Base-by-base conservation (phyloP, 768 basidiomycete genomes). In the Hortiboletus campestris region DNA sequence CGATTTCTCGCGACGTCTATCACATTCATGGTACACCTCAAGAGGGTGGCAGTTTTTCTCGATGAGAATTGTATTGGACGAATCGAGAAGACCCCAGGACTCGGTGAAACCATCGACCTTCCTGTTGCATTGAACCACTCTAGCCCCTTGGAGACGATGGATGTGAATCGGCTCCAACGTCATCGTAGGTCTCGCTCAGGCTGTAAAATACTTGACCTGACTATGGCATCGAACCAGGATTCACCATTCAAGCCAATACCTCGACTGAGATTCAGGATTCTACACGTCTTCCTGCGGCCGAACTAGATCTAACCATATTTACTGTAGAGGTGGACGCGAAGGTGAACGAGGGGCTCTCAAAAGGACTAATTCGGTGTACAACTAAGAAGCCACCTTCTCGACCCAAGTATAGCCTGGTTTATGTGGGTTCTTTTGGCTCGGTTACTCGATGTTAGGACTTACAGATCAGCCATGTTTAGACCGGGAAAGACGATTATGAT, bases 1-100 rank as follows among this genome's bases (percentile, higher is more conserved):
- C 83, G 88, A n/a, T 97, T 98, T 70, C 79, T 98, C n/a, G 80
- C 87, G 31, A 93, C 93, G 3, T 91, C 89, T 1, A 85, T 98
- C 48, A 93, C 93, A 0, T 98, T 98, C 74, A 97, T 96, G 88
- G 75, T 80, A 2, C 78, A 84, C 56, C 78, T 98, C 6, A 74
- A 75, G 14, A 79, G 86, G 65, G 83, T 98, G 47, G 84, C 81
- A 58, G 81, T 98, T 22, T 91, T 81, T 67, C 81, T 96, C 36
- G 85, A 97, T 63, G 84, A 85, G 58, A 81, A 85, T 62, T 76
- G 84, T 31, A 75, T 94, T 2, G 82, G 83, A 12, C 77, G 75
- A 31, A 67, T 94, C 43, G 78, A 76, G 40, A 94, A 92, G 72
- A 73, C 77, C 2, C 63, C 76, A 19, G 83, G 84, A 9, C 45